phyloP scores from a whole-genome alignment of 306 rosid species.

The Prunus kanzakura region DNA sequence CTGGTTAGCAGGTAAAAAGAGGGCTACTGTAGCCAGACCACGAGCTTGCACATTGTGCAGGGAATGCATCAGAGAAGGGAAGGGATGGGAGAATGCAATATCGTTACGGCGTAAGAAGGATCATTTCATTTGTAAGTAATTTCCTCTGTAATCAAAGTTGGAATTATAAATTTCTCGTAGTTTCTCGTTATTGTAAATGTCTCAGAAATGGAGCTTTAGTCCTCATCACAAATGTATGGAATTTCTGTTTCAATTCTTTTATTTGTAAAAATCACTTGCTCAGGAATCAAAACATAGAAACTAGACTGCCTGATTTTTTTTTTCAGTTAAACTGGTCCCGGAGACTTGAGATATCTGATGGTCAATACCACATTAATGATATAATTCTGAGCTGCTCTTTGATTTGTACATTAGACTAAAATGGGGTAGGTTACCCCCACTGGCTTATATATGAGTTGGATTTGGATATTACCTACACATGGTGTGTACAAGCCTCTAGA shows the following conservation, averaged over 20 bases:
- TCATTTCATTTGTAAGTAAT: constrained; percentile 91
- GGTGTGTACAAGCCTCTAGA: neutral
- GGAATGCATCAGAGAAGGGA: constrained; percentile 93
- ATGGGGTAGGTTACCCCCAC: neutral
- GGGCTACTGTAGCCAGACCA: constrained; percentile 64
- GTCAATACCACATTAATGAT: neutral
- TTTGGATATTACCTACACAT: neutral
- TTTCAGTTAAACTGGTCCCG: too few species aligned
- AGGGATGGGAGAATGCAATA: constrained; percentile 79
- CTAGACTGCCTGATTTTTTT: too few species aligned
- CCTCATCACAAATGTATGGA: neutral
- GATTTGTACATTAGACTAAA: neutral
- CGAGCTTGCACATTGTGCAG: constrained; percentile 88
- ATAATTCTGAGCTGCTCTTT: neutral
- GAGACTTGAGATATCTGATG: neutral
- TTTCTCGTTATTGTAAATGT: neutral
- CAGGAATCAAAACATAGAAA: too few species aligned
- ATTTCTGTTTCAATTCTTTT: neutral
- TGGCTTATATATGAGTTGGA: neutral
- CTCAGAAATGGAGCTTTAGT: neutral
- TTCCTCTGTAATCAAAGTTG: neutral
- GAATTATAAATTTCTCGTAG: neutral
- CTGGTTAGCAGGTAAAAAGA: constrained; percentile 56
- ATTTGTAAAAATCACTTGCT: neutral
- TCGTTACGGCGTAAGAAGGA: constrained; percentile 75